A percentile compares a stretch with the other conserved stretches of the same genome.
phyloP scores from a whole-genome alignment of 2,329 filamentous ascomycete genomes.

The Diaporthe nobilis region DNA sequence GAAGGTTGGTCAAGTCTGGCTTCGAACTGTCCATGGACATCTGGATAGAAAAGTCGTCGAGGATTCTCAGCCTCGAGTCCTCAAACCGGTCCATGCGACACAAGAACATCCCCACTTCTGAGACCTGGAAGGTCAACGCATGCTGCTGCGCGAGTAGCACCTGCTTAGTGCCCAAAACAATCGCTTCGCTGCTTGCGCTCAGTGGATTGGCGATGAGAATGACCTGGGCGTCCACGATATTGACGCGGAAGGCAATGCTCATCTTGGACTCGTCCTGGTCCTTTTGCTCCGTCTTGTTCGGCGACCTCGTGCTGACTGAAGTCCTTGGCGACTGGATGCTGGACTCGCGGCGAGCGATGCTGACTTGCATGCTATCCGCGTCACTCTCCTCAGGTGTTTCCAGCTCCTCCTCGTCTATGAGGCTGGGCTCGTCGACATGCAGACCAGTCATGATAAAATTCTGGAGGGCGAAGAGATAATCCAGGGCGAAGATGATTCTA shows the following conservation, averaged over 20 bases:
- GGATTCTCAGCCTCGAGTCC: conserved; percentile 87
- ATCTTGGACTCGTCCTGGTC: conserved; percentile 65
- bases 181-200: conserved; percentile 91
- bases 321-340: conserved; percentile 52
- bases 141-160: conserved; percentile 94
- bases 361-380: conserved; percentile 68
- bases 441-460: conserved; percentile 83
- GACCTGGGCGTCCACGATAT: conserved; percentile 95
- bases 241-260: conserved; percentile 89
- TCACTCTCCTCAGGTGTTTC: conserved; percentile 72
- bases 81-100: conserved; percentile 99
- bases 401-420: conserved; percentile 54
- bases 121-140: conserved; percentile 92
- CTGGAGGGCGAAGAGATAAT: conserved; percentile 93
- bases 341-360: conserved; percentile 50
- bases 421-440: conserved; percentile 72
- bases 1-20: conserved; percentile 79
- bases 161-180: conserved; percentile 95
- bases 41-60: conserved; percentile 96
- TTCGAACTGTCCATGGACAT: conserved; percentile 84
- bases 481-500: conserved; percentile 92
- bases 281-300: conserved; percentile 29
- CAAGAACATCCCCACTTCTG: conserved; percentile 96
- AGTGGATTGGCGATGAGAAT: conserved; percentile 96
- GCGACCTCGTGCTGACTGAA: conserved; percentile 43